Percentiles rank a stretch among this genome's conserved stretches.
These are phyloP conservation scores for Uronychia setigera DNA, from an alignment of 73 alveolate genomes.

Conservation along the genomic window DNA sequence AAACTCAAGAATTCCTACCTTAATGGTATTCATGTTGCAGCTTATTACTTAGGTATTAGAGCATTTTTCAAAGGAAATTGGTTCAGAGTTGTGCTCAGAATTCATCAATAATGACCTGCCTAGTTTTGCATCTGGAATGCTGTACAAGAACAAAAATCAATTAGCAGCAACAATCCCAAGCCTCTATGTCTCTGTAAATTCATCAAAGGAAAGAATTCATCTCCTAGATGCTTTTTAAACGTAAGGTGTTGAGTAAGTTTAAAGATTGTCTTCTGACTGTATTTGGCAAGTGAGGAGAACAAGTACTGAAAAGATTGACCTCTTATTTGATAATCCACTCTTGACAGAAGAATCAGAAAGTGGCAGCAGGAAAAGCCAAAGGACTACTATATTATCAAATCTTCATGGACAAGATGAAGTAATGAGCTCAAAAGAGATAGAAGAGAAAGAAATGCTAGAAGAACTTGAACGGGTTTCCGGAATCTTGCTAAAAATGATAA, in stretches of 20 bases:
- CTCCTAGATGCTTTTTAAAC: not conserved
- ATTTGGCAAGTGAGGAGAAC: not conserved
- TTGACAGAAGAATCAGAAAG: not conserved
- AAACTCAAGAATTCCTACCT: not conserved
- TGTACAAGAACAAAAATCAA: not conserved
- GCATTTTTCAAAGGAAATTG: not conserved
- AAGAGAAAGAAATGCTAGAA: no score
- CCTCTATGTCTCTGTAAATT: not conserved
- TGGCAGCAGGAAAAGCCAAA: not conserved
- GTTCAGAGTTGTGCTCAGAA: not conserved
- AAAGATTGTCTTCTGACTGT: not conserved
- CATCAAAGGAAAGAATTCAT: not conserved
- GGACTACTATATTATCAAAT: no score
- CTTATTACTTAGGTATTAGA: not conserved
- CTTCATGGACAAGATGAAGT: no score
- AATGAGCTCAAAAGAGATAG: no score
- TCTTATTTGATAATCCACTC: not conserved
- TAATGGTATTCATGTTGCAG: not conserved
- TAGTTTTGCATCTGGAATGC: not conserved
- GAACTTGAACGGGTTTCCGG: not conserved
- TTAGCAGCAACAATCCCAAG: not conserved
- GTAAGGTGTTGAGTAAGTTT: no score
- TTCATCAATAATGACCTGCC: not conserved
- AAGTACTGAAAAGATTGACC: not conserved
- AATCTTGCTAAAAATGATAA: not conserved